These are phyloP conservation scores for Penicillium rolfsii DNA, from an alignment of 2,329 filamentous ascomycete species.

Conservation along the genomic window DNA sequence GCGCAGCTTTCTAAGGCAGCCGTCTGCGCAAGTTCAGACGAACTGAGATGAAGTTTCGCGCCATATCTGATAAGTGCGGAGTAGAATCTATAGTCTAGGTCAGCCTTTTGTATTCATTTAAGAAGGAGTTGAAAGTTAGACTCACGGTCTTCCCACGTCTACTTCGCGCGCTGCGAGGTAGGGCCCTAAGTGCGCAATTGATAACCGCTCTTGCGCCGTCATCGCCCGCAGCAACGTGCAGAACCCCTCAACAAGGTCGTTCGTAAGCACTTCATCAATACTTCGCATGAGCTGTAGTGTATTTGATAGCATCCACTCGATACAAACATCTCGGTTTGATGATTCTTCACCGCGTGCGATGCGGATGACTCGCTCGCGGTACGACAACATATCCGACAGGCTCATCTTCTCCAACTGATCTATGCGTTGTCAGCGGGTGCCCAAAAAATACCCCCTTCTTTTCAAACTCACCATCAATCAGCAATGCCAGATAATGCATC, in stretches of 20 bases:
- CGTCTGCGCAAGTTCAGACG: constrained; percentile 10
- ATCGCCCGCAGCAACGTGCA: constrained; percentile 21
- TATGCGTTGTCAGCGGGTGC: constrained; percentile 8
- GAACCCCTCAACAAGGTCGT: constrained; percentile 22
- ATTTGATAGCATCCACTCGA: constrained; percentile 26
- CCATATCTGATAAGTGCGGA: constrained; percentile 25
- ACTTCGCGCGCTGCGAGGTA: constrained; percentile 23
- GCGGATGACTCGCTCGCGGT: constrained; percentile 17
- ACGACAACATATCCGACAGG: constrained; percentile 20
- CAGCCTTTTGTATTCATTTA: background rate
- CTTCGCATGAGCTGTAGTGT: constrained; percentile 17
- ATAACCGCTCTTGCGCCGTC: constrained; percentile 18
- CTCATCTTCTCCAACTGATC: constrained; percentile 29
- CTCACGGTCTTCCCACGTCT: constrained; percentile 23
- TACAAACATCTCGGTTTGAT: constrained; percentile 10
- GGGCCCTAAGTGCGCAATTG: constrained; percentile 18
- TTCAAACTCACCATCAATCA: constrained; percentile 23
- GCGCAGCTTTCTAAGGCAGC: constrained; percentile 18
- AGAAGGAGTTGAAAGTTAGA: background rate
- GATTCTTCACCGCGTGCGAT: constrained; percentile 12
- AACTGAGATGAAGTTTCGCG: constrained; percentile 17
- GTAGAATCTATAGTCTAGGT: constrained; percentile 17
- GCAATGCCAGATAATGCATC: constrained; percentile 22
- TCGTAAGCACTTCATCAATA: constrained; percentile 16
- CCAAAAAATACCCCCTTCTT: background rate